These are phyloP conservation scores for Prunus mongolica DNA, from an alignment of 306 rosid genomes.

Conservation along the genomic window DNA sequence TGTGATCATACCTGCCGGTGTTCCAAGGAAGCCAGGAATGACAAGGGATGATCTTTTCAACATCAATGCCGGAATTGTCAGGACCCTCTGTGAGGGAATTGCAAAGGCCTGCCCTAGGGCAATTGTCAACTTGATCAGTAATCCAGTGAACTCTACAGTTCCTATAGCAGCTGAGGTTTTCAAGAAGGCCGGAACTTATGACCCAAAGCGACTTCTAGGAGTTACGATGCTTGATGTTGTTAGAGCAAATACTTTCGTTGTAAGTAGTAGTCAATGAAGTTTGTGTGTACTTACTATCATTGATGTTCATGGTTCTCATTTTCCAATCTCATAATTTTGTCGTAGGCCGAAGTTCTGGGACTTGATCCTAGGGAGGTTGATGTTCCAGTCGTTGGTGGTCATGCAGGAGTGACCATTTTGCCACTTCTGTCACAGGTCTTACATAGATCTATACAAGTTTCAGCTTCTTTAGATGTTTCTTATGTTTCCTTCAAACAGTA, in stretches of 20 bases:
- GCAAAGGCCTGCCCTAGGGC: slow-evolving; percentile 79
- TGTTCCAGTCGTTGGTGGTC: slow-evolving; percentile 98
- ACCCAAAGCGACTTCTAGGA: slow-evolving; percentile 87
- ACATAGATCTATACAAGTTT: slow-evolving; percentile 5
- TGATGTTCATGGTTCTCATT: not conserved
- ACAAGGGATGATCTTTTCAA: slow-evolving; percentile 94
- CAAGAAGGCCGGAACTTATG: slow-evolving; percentile 85
- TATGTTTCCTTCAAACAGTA: not conserved
- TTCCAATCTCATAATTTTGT: not conserved
- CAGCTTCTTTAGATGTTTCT: not conserved
- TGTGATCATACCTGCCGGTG: slow-evolving; percentile 84
- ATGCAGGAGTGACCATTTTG: slow-evolving; percentile 84
- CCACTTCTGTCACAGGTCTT: slow-evolving; percentile 96
- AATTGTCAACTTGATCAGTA: slow-evolving; percentile 89
- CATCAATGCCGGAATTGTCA: slow-evolving; percentile 92
- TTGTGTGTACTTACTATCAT: not conserved
- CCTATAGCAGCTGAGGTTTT: slow-evolving; percentile 95
- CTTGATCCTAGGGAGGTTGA: slow-evolving; percentile 91
- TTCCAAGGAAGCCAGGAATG: slow-evolving; percentile 98
- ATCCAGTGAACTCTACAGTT: slow-evolving; percentile 95
- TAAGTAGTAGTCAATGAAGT: slow-evolving; percentile 19
- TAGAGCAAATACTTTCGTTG: slow-evolving; percentile 96
- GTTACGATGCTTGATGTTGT: slow-evolving; percentile 90
- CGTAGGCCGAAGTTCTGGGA: slow-evolving; percentile 91
- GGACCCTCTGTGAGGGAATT: slow-evolving; percentile 82